Evolutionary conservation across 257 asterid genomes (phyloP).

Genomic region (Cinchona pubescens): DNA sequence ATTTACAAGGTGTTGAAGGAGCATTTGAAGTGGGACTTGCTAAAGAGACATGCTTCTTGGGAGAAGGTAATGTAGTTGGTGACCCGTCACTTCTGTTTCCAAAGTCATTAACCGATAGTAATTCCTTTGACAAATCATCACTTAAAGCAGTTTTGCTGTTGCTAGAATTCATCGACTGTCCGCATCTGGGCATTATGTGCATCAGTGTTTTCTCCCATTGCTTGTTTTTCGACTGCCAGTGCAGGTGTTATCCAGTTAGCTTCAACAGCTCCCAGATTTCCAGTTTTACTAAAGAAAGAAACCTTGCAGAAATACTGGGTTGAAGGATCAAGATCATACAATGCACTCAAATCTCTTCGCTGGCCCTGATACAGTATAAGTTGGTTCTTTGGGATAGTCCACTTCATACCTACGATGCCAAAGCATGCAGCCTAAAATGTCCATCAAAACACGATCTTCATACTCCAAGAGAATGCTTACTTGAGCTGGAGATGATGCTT

Average conservation of each 20-base stretch:
- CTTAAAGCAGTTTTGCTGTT: conserved; percentile 28
- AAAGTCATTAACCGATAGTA: conserved; percentile 12
- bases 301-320: conserved; percentile 33
- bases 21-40: conserved; percentile 29
- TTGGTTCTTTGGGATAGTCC: conserved; percentile 23
- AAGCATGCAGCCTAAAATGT: conserved; percentile 27
- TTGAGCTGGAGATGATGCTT: conserved; percentile 33
- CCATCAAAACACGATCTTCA: conserved; percentile 21
- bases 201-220: conserved; percentile 11
- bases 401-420: conserved; percentile 30
- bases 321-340: conserved; percentile 34
- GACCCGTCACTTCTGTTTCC: conserved; percentile 22
- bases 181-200: conserved; percentile 11
- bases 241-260: conserved; percentile 32
- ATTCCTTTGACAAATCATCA: conserved; percentile 25
- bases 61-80: conserved; percentile 17
- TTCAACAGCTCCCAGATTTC: conserved; percentile 25
- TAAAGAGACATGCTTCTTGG: conserved; percentile 18
- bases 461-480: conserved; percentile 27
- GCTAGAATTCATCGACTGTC: conserved; percentile 34
- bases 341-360: conserved; percentile 22
- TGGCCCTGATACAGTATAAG: conserved; percentile 22
- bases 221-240: conserved; percentile 19
- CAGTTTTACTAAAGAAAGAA: conserved; percentile 23
- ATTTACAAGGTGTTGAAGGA: conserved; percentile 32